A percentile compares a stretch with the other conserved stretches of the same genome.
These are phyloP conservation scores for Microascus cirrosus DNA, from an alignment of 2,329 filamentous ascomycete species.

Conservation along the genomic window DNA sequence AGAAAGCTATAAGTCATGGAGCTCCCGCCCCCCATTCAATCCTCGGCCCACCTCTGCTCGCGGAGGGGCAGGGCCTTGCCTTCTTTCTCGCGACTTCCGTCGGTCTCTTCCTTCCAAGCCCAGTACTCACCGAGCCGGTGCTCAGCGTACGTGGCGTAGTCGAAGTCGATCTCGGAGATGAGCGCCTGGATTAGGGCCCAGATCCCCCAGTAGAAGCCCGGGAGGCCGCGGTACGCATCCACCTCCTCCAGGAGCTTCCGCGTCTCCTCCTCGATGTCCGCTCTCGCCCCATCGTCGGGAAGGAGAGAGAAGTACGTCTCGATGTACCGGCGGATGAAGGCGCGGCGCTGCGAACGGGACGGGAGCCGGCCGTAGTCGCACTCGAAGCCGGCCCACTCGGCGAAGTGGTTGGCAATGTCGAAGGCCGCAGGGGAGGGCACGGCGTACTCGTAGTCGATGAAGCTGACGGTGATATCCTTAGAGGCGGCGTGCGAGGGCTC, in stretches of 20 bases:
- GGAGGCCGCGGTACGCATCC: slow-evolving; percentile 77
- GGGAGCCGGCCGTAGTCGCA: slow-evolving; percentile 83
- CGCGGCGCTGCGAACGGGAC: slow-evolving; percentile 60
- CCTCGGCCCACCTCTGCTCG: slow-evolving; percentile 68
- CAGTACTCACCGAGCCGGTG: slow-evolving; percentile 81
- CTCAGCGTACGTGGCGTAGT: slow-evolving; percentile 89
- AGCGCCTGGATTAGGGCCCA: slow-evolving; percentile 92
- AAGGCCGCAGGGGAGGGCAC: slow-evolving; percentile 91
- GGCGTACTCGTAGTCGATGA: slow-evolving; percentile 98
- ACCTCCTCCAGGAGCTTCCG: slow-evolving; percentile 67
- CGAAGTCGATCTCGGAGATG: slow-evolving; percentile 93
- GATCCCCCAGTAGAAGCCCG: slow-evolving; percentile 85
- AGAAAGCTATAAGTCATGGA: background rate
- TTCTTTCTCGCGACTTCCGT: slow-evolving; percentile 43
- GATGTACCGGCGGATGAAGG: slow-evolving; percentile 79
- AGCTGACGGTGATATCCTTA: slow-evolving; percentile 45
- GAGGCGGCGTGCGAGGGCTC: slow-evolving; percentile 25
- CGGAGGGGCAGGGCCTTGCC: slow-evolving; percentile 58
- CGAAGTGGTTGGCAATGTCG: slow-evolving; percentile 95
- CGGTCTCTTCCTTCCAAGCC: slow-evolving; percentile 71
- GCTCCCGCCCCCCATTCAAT: background rate
- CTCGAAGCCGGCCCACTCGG: slow-evolving; percentile 95
- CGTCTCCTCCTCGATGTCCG: slow-evolving; percentile 50
- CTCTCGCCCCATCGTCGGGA: slow-evolving; percentile 6
- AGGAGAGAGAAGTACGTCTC: slow-evolving; percentile 54